Evolutionary conservation across 2,329 filamentous ascomycete species (phyloP).

Genomic region (Chrysoporthe deuterocubensis): DNA sequence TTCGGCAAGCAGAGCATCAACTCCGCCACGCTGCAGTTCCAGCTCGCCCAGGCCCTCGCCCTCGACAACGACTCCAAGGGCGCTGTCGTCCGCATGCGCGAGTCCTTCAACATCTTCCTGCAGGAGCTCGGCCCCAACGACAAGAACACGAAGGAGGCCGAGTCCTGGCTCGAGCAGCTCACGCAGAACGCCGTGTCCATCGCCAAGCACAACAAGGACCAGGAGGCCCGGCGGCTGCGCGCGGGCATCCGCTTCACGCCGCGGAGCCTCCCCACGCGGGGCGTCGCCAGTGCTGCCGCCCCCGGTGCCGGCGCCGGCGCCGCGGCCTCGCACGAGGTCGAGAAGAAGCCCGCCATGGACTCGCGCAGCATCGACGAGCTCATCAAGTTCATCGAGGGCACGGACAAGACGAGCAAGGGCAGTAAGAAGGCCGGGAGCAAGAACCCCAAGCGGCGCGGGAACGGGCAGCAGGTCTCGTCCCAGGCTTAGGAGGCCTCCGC

Average conservation of each 20-base stretch:
- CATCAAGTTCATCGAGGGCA: slow-evolving; percentile 90
- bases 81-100: slow-evolving; percentile 90
- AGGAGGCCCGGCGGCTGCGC: slow-evolving; percentile 74
- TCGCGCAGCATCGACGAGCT: slow-evolving; percentile 90
- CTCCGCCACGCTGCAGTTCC: slow-evolving; percentile 93
- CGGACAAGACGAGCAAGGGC: slow-evolving; percentile 54
- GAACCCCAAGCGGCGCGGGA: slow-evolving; percentile 58
- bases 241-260: slow-evolving; percentile 71
- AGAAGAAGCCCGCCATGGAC: slow-evolving; percentile 56
- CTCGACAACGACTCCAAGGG: slow-evolving; percentile 94
- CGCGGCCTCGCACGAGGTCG: slow-evolving; percentile 32
- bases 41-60: slow-evolving; percentile 92
- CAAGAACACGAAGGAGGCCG: slow-evolving; percentile 97
- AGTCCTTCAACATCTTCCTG: slow-evolving; percentile 96
- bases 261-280: slow-evolving; percentile 55
- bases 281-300: slow-evolving; percentile 50
- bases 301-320: slow-evolving; percentile 35
- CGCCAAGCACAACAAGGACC: slow-evolving; percentile 89
- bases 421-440: slow-evolving; percentile 44
- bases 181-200: slow-evolving; percentile 95
- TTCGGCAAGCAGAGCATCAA: slow-evolving; percentile 91
- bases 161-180: slow-evolving; percentile 94
- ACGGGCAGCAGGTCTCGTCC: slow-evolving; percentile 21
- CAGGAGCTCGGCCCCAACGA: slow-evolving; percentile 84
- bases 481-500: slow-evolving; percentile 16